Evolutionary conservation across 306 rosid species (phyloP), one percentile per base, ranked within the genome.

Genomic region (Medicago lupulina): DNA sequence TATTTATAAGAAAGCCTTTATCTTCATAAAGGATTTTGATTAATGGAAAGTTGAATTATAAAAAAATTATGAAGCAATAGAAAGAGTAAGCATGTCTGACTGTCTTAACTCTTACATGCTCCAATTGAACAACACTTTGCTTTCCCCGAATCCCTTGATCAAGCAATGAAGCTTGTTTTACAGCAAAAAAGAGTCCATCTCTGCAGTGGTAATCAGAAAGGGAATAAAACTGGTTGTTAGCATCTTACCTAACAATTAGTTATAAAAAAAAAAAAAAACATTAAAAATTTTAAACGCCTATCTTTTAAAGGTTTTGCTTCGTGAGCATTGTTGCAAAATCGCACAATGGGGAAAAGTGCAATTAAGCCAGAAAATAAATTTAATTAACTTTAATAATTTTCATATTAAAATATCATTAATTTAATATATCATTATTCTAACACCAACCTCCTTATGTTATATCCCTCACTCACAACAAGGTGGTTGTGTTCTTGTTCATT

Each of bases 91-190:
- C 74, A 46, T n/a, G 13, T 28, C 4, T 23, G 28, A 23, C 28
- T 23, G 28, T 25, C 80, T 23, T 23, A 23, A 23, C 28, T 23
- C 28, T 67, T 25, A 92, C 99, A 90, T 90, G 99, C 82, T 95
- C 90, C 80, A 95, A 86, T 78, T 90, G 91, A 80, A 10, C 38
- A 77, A 95, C 83, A 79, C 99, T 90, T 84, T 92, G 99, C 83
- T 59, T 86, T 74, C 97, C 99, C 64, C 82, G 93, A 80, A 38
- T 86, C 62, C 92, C 97, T 71, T 89, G 89, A 86, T 92, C 96
- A 81, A 95, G 97, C 81, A 95, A 89, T 71, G 99, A 95, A 81
- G 92, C 99, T 88, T 95, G 97, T 86, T 95, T 95, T 15, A 95
- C 84, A 62, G 99, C 99, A 75, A 92, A 87, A 82, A 95, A 95